Percentiles rank a stretch among this genome's conserved stretches.
phyloP scores from a whole-genome alignment of 176 grass and related monocot genomes.

The Cenchrus purpureus region DNA sequence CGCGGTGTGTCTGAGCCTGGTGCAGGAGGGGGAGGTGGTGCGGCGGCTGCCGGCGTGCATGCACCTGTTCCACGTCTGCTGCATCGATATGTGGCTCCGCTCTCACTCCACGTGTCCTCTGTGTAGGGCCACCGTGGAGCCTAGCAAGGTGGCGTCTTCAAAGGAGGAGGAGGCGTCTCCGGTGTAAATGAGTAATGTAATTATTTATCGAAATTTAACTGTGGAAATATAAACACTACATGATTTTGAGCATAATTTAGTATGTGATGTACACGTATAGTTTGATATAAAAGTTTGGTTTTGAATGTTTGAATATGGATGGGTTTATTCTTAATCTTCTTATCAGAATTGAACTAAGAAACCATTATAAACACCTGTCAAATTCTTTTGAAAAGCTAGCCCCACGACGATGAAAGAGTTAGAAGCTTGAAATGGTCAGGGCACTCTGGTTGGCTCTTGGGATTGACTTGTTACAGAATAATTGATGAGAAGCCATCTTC shows the following conservation, averaged over 20 bases:
- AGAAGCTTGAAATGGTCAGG: neutral
- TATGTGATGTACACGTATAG: too few species aligned
- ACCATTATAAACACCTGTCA: too few species aligned
- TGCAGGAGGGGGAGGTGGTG: constrained; percentile 65
- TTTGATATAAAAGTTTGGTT: too few species aligned
- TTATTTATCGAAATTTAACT: too few species aligned
- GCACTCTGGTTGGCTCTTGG: neutral
- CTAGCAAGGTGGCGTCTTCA: neutral
- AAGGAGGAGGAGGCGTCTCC: constrained; percentile 15
- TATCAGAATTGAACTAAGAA: too few species aligned
- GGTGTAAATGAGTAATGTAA: too few species aligned
- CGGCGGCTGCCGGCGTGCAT: constrained; percentile 67
- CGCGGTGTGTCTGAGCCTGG: constrained; percentile 66
- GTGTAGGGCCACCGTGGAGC: constrained; percentile 56
- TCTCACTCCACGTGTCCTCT: constrained; percentile 75
- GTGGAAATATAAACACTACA: too few species aligned
- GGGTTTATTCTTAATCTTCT: too few species aligned
- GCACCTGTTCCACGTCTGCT: constrained; percentile 74
- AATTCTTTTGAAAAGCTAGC: too few species aligned
- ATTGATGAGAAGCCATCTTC: neutral
- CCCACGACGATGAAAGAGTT: neutral
- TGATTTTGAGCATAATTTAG: too few species aligned
- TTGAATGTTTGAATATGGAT: too few species aligned
- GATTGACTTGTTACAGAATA: neutral
- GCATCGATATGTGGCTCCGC: constrained; percentile 70